These are phyloP conservation scores for Lavandula angustifolia DNA, from an alignment of 257 asterid species.

Conservation along the genomic window DNA sequence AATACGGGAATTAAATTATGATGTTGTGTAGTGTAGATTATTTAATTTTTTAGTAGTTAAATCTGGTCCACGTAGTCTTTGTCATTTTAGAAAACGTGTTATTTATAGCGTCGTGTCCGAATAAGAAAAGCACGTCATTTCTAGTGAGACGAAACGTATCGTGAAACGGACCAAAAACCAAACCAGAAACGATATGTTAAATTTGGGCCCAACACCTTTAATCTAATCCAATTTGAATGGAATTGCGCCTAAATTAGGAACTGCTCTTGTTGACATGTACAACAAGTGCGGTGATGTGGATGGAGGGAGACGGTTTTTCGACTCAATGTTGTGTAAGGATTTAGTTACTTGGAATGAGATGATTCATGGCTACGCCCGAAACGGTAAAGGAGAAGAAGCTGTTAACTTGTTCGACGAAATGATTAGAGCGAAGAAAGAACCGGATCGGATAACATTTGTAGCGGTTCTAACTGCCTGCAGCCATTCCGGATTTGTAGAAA, in stretches of 20 bases:
- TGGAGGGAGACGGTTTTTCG: constrained; percentile 46
- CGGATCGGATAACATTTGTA: constrained; percentile 59
- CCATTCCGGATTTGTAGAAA: constrained; percentile 68
- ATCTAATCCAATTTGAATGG: neutral
- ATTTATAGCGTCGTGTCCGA: too few species aligned
- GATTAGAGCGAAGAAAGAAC: constrained; percentile 40
- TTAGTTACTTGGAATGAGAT: constrained; percentile 65
- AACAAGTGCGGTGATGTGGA: constrained; percentile 58
- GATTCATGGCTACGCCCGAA: constrained; percentile 72
- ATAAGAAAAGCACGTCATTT: too few species aligned
- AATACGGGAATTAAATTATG: too few species aligned
- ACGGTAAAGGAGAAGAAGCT: constrained; percentile 59
- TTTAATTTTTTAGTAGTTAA: too few species aligned
- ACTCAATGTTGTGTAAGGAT: constrained; percentile 46
- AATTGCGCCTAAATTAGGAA: constrained; percentile 31
- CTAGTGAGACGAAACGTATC: too few species aligned
- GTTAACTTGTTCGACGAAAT: constrained; percentile 47
- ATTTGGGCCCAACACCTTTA: constrained; percentile 10
- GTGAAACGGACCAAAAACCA: too few species aligned
- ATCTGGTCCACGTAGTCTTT: too few species aligned
- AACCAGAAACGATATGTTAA: too few species aligned
- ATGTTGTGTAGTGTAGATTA: too few species aligned
- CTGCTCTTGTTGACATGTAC: constrained; percentile 61
- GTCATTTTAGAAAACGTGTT: too few species aligned
- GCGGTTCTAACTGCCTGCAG: constrained; percentile 73